These are phyloP conservation scores for Populus pruinosa DNA, from an alignment of 345 rosid species.

Conservation along the genomic window DNA sequence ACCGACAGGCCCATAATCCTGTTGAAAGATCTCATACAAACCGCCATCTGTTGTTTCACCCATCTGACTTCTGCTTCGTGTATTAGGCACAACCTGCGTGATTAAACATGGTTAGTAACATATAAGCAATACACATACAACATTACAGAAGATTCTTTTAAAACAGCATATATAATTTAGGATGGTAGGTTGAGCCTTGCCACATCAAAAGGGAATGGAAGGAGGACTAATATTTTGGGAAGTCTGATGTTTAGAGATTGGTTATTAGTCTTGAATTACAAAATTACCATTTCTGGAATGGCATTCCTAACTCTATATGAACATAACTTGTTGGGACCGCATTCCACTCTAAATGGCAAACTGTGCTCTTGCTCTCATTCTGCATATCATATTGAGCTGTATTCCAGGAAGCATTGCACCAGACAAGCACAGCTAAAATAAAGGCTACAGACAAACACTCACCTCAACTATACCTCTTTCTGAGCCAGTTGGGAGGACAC, in stretches of 20 bases:
- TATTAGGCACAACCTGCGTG: slow-evolving; percentile 82
- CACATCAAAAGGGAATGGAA: neutral
- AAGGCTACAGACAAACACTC: slow-evolving; percentile 14
- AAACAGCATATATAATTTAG: neutral
- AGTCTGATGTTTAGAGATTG: neutral
- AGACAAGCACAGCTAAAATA: neutral
- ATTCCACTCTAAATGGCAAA: neutral
- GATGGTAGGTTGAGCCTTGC: neutral
- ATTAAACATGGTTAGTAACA: neutral
- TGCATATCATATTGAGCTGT: neutral
- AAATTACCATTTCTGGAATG: neutral
- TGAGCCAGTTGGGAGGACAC: slow-evolving; percentile 97
- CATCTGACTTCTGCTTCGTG: slow-evolving; percentile 98
- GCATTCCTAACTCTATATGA: neutral
- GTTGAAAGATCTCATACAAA: slow-evolving; percentile 93
- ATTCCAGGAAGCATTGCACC: neutral
- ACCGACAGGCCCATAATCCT: slow-evolving; percentile 94
- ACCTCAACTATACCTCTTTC: slow-evolving; percentile 98
- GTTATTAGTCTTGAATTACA: neutral
- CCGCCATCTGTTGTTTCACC: slow-evolving; percentile 99
- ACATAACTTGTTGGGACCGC: neutral
- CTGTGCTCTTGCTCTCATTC: neutral
- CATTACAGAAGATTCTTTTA: neutral
- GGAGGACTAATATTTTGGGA: neutral
- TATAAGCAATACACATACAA: neutral